Evolutionary conservation across 2,329 filamentous ascomycete species (phyloP).

Genomic region (Fusarium sp.): DNA sequence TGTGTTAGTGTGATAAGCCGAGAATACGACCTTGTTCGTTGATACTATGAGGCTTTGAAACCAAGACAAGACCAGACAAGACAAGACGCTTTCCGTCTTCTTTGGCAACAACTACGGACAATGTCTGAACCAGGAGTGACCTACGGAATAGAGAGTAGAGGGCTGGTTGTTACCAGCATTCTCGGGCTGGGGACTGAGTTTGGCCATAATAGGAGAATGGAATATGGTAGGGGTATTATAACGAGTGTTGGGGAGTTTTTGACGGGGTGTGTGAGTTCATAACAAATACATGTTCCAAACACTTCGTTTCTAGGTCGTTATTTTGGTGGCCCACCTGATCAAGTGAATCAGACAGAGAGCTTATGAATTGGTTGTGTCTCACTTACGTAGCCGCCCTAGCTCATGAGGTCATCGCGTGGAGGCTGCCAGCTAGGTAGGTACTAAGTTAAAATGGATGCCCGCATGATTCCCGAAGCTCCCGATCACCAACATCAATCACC

Average conservation of each 20-base stretch:
- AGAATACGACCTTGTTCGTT: neutral
- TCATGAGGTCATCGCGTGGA: conserved; percentile 37
- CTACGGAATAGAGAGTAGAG: conserved; percentile 41
- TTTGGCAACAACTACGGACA: neutral
- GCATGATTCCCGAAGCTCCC: conserved; percentile 26
- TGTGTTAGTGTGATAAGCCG: neutral
- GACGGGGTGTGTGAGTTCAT: neutral
- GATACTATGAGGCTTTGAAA: neutral
- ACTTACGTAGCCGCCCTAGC: conserved; percentile 32
- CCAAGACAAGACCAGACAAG: neutral
- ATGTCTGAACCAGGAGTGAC: conserved; percentile 6
- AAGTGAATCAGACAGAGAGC: conserved; percentile 8
- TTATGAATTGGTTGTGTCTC: conserved; percentile 30
- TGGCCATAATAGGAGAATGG: conserved; percentile 9
- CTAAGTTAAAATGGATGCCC: neutral
- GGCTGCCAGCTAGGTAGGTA: neutral
- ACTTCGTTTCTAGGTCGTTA: neutral
- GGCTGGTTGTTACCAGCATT: conserved; percentile 23
- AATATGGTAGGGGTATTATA: neutral
- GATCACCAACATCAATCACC: conserved; percentile 15
- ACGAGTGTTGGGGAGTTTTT: neutral
- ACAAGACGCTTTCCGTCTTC: neutral
- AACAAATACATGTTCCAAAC: neutral
- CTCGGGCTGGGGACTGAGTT: conserved; percentile 9
- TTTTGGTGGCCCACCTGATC: neutral